Evolutionary conservation across 2,329 filamentous ascomycete genomes (phyloP).

Genomic region (Stenocarpella maydis): DNA sequence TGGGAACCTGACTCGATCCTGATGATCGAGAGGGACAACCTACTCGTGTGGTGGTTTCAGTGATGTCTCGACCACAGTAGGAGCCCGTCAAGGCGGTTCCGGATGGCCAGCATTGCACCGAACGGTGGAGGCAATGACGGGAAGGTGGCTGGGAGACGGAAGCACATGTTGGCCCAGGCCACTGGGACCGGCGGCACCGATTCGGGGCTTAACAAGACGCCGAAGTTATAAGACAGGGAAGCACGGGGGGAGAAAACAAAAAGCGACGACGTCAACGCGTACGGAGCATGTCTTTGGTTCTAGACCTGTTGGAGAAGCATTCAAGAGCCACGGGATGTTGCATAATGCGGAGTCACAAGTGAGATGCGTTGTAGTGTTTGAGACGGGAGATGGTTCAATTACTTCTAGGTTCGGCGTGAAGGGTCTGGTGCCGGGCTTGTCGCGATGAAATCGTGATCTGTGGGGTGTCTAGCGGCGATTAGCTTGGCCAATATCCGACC

Average conservation of each 20-base stretch:
- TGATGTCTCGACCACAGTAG: conserved; percentile 1
- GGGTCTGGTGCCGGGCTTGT: background rate
- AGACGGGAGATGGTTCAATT: background rate
- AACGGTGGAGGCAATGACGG: no score
- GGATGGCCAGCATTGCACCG: background rate
- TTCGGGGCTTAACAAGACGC: background rate
- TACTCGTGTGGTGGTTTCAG: conserved; percentile 23
- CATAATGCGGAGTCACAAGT: background rate
- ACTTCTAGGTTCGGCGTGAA: background rate
- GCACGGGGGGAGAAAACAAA: background rate
- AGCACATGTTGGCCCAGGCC: background rate
- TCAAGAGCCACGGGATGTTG: background rate
- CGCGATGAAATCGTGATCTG: conserved; percentile 6
- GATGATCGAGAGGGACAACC: background rate
- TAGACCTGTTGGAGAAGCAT: background rate
- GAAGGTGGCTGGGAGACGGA: background rate
- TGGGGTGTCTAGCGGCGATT: background rate
- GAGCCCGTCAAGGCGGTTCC: background rate
- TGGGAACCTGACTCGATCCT: conserved; percentile 9
- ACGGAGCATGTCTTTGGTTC: background rate
- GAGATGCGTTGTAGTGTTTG: background rate
- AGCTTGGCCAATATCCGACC: background rate
- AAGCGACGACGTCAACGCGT: background rate
- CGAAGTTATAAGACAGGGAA: background rate
- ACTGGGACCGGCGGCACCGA: conserved; percentile 4